Evolutionary conservation across 2,329 filamentous ascomycete species (phyloP).

Genomic region (Microdochium nivale): DNA sequence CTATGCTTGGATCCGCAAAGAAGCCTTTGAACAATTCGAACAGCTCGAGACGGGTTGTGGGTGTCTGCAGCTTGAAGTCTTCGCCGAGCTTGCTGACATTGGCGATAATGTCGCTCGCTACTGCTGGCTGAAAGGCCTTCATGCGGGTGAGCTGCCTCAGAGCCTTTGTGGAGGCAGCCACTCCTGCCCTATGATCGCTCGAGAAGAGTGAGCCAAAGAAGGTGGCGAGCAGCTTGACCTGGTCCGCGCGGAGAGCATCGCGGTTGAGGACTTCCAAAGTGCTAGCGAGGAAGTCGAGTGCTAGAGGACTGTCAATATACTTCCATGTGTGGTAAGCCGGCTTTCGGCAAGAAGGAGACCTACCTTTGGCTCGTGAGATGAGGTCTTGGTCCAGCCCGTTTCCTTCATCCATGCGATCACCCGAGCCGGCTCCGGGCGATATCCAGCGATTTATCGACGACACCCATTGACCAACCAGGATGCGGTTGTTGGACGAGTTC

Average conservation of each 20-base stretch:
- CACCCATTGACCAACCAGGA: conserved; percentile 44
- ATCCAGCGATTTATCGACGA: conserved; percentile 48
- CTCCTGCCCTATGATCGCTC: conserved; percentile 50
- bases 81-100: conserved; percentile 42
- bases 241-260: conserved; percentile 37
- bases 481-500: conserved; percentile 29
- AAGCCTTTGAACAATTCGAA: conserved; percentile 39
- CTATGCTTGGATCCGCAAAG: conserved; percentile 31
- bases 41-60: conserved; percentile 41
- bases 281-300: conserved; percentile 46
- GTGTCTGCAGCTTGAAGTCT: conserved; percentile 45
- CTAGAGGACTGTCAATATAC: conserved; percentile 18
- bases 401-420: conserved; percentile 22
- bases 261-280: conserved; percentile 40
- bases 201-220: conserved; percentile 53
- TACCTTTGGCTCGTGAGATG: conserved; percentile 44
- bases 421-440: conserved; percentile 15
- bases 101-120: conserved; percentile 38
- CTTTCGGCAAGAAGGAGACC: background rate
- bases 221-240: conserved; percentile 39
- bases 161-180: conserved; percentile 43
- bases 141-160: conserved; percentile 39
- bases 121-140: conserved; percentile 40
- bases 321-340: background rate
- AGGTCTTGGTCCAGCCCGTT: conserved; percentile 33